phyloP scores from a whole-genome alignment of 2,329 filamentous ascomycete species.

The Verticillium dahliae region DNA sequence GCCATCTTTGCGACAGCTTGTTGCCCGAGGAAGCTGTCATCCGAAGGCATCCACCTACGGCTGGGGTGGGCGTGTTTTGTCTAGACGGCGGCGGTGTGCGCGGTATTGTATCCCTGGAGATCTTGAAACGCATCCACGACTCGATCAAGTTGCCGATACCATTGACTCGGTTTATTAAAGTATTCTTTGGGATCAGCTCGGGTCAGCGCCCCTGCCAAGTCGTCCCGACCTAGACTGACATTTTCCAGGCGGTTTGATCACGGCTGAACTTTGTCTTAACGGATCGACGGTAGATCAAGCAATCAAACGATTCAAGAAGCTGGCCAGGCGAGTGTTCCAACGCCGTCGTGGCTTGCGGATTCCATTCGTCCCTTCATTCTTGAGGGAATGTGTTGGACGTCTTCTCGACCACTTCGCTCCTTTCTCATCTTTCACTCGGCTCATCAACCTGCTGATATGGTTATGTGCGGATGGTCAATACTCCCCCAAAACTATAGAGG shows the following conservation, averaged over 20 bases:
- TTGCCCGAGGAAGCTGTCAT: conserved; percentile 1
- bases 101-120: conserved; percentile 19
- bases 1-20: background rate
- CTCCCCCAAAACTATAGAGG: background rate
- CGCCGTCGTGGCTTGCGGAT: background rate
- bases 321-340: background rate
- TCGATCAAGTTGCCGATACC: conserved; percentile 4
- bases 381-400: background rate
- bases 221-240: background rate
- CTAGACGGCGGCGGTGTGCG: conserved; percentile 20
- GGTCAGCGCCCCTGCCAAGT: background rate
- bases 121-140: conserved; percentile 19
- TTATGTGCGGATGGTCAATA: background rate
- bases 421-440: background rate
- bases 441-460: background rate
- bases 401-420: background rate
- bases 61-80: background rate
- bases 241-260: background rate
- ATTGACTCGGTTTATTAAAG: background rate
- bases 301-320: background rate
- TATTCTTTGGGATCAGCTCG: conserved; percentile 3
- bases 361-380: background rate
- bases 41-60: background rate
- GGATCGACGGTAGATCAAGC: conserved; percentile 1
- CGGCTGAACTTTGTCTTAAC: background rate